These are phyloP conservation scores for Odonthalia washingtoniensis DNA, from an alignment of 31 red algal genomes.

Conservation along the genomic window DNA sequence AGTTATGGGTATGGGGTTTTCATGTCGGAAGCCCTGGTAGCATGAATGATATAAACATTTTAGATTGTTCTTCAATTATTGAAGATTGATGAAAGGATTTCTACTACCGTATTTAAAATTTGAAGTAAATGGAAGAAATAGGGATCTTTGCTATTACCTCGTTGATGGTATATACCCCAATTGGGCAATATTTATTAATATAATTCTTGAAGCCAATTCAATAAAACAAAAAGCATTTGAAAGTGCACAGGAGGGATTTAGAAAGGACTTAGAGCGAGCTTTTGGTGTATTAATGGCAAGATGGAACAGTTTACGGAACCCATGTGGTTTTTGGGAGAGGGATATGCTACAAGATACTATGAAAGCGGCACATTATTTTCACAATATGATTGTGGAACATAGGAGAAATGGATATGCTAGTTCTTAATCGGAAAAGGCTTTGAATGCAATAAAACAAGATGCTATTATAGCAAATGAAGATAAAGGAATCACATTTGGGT, in stretches of 20 bases:
- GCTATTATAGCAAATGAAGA: background rate
- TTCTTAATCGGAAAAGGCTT: background rate
- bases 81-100: background rate
- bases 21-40: background rate
- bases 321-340: slow-evolving; percentile 2
- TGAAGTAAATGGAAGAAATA: background rate
- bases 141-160: background rate
- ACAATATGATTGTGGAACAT: slow-evolving; percentile 47
- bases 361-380: slow-evolving; percentile 22
- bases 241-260: slow-evolving; percentile 18
- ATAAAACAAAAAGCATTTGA: slow-evolving; percentile 14
- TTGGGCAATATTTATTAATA: background rate
- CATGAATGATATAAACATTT: too few species aligned
- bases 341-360: slow-evolving; percentile 9
- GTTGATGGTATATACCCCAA: too few species aligned
- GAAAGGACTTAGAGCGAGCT: slow-evolving; percentile 41
- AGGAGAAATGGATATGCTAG: background rate
- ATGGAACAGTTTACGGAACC: slow-evolving; percentile 31
- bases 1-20: slow-evolving; percentile 3
- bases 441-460: background rate
- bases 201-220: background rate
- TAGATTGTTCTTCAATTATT: background rate
- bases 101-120: background rate
- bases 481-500: background rate
- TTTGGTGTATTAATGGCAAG: slow-evolving; percentile 42